Base-by-base conservation (phyloP, 345 rosid genomes). In the Jatropha curcas region DNA sequence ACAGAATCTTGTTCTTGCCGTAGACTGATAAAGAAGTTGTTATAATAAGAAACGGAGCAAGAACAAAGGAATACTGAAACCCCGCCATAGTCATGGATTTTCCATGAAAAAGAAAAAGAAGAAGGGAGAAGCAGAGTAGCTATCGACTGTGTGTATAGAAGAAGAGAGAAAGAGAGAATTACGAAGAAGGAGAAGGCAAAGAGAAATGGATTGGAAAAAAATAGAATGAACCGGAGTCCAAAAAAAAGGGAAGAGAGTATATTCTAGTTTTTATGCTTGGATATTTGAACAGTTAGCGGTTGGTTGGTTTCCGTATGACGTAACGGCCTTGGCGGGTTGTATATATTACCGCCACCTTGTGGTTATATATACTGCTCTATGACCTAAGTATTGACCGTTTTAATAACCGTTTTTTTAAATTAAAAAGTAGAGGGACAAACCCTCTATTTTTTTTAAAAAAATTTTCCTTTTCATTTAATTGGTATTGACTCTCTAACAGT, bases 1-100 rank as follows among this genome's bases (percentile, higher is more conserved):
- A 82, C 10, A 87, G 88, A 66, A 87, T 70, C 22, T 12, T 34
- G 6, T 55, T 55, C n/a, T 68, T 33, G 31, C 11, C 71, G 59
- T 58, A 25, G 16, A 50, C 68, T 34, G n/a, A 50, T 0, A 46
- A 51, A 70, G 19, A 22, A 41, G 13, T 16, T 56, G 34, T 14
- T 35, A 55, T 2, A 19, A 41, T 25, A 28, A 30, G n/a, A n/a
- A 45, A n/a, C 20, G 45, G 20, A 55, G 46, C 30, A 22, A 48
- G 10, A 60, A 56, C 30, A 41, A 22, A 50, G 51, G 16, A 53
- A 20, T 37, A 13, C 33, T 19, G 60, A 63, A 52, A 39, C 61
- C 51, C 4, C 61, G 60, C 4, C 69, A 63, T 62, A 2, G 35
- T 19, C 16, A 62, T 17, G 37, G 48, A 48, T 28, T 43, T 45